Evolutionary conservation across 2,329 filamentous ascomycete species (phyloP).

Genomic region (Coniochaeta prunicola): DNA sequence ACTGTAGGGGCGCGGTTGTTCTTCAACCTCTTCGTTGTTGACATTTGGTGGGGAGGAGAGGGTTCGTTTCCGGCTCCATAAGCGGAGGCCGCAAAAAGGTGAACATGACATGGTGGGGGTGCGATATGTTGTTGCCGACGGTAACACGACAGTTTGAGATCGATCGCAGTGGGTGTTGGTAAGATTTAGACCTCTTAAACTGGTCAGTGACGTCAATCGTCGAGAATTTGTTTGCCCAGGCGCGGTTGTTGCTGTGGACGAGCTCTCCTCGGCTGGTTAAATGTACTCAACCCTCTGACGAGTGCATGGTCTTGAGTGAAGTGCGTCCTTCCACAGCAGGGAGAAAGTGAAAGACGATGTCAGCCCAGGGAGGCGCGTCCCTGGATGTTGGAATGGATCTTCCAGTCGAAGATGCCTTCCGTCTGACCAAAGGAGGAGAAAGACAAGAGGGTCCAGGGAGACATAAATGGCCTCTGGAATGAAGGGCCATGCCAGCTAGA

Average conservation of each 20-base stretch:
- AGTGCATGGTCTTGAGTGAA: neutral
- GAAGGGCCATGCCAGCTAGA: neutral
- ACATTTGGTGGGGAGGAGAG: neutral
- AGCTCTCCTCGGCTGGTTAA: neutral
- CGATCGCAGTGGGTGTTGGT: neutral
- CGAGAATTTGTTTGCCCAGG: neutral
- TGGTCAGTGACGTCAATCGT: neutral
- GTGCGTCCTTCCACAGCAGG: neutral
- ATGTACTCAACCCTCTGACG: neutral
- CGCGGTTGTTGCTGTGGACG: neutral
- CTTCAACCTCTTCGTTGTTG: neutral
- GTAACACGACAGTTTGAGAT: neutral
- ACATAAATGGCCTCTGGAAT: neutral
- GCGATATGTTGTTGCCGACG: neutral
- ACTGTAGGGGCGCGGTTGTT: neutral
- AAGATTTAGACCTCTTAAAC: neutral
- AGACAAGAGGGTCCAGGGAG: neutral
- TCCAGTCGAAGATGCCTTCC: neutral
- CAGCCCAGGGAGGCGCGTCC: neutral
- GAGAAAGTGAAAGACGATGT: neutral
- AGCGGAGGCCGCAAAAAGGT: neutral
- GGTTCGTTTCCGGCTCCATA: neutral
- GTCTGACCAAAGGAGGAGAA: neutral
- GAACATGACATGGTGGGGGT: neutral
- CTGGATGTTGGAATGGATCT: neutral